Evolutionary conservation across 495 filamentous ascomycete genomes (phyloP), one percentile per base, ranked within the genome.

Genomic region (Astrothelium subdiscretum): DNA sequence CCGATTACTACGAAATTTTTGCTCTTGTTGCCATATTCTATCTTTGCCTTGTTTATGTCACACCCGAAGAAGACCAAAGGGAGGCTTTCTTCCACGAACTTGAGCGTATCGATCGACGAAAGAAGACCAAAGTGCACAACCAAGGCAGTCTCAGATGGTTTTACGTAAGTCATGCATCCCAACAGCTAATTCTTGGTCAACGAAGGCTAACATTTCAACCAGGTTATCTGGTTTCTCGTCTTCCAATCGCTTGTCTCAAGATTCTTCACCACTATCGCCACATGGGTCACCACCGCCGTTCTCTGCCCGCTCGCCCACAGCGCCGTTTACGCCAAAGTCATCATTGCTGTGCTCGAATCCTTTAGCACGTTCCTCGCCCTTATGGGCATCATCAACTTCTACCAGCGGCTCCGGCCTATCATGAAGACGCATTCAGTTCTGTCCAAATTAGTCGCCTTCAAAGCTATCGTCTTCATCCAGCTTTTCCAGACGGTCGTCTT

Each of bases 131-230:
- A 31, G 32, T 51, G 22, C 57, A 59, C 38, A 48, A 59, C 22
- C 24, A 52, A 18, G 62, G 62, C 13, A 64, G 62, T 61, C 40
- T 64, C 3, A 59, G 58, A 35, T 64, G 58, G 58, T 64, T 64
- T 29, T 64, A 64, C 32, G 62, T 60, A 63, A 59, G 62, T 38
- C 31, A 38, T 38, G 35, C 35, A 38, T 0, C 35, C 8, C 15
- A 38, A 8, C 35, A 15, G 35, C 0, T 8, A 38, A 0, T 15
- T 15, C 8, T 38, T 15, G 8, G 15, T 38, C 35, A 38, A 15
- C 8, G 8, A 38, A 6, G 3, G 3, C 18, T 22, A 44, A 5
- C 32, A 26, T 31, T 59, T 20, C 22, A 32, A n/a, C 6, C 31
- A 63, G 62, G 35, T 59, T 15, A 31, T 64, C 27, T 60, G 62